Evolutionary conservation across 1,139 yeast genomes (phyloP).

Genomic region (Hansenula lynferdii): DNA sequence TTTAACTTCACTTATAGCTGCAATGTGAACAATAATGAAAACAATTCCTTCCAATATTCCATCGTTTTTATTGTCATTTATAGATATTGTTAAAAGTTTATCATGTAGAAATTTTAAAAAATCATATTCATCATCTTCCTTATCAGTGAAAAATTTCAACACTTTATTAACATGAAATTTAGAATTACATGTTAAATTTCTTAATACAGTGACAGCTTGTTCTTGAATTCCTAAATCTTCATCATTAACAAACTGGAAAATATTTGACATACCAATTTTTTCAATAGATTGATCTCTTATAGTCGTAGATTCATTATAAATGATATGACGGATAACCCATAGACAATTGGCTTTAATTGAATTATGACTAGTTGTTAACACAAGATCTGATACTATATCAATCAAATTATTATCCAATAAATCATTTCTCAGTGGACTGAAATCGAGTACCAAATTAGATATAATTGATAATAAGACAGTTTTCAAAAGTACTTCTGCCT

Average conservation of each 20-base stretch:
- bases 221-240: slow-evolving; percentile 52
- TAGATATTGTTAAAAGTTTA: slow-evolving; percentile 15
- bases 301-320: slow-evolving; percentile 32
- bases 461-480: slow-evolving; percentile 63
- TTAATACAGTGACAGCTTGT: slow-evolving; percentile 63
- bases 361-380: slow-evolving; percentile 28
- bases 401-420: slow-evolving; percentile 54
- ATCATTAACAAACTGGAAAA: slow-evolving; percentile 48
- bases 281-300: slow-evolving; percentile 29
- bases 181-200: slow-evolving; percentile 72
- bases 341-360: slow-evolving; percentile 42
- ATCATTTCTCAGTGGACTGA: slow-evolving; percentile 62
- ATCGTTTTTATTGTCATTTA: slow-evolving; percentile 24
- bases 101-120: slow-evolving; percentile 30
- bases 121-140: slow-evolving; percentile 21
- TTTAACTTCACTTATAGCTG: slow-evolving; percentile 47
- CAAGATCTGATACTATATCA: slow-evolving; percentile 37
- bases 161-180: slow-evolving; percentile 42
- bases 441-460: slow-evolving; percentile 77
- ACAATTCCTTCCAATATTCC: slow-evolving; percentile 41
- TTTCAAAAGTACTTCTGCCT: slow-evolving; percentile 39
- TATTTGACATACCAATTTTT: slow-evolving; percentile 43
- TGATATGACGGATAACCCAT: slow-evolving; percentile 52
- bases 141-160: slow-evolving; percentile 29
- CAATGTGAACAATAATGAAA: slow-evolving; percentile 52